phyloP scores from a whole-genome alignment of 2,329 filamentous ascomycete genomes.

The Neurospora crassa region DNA sequence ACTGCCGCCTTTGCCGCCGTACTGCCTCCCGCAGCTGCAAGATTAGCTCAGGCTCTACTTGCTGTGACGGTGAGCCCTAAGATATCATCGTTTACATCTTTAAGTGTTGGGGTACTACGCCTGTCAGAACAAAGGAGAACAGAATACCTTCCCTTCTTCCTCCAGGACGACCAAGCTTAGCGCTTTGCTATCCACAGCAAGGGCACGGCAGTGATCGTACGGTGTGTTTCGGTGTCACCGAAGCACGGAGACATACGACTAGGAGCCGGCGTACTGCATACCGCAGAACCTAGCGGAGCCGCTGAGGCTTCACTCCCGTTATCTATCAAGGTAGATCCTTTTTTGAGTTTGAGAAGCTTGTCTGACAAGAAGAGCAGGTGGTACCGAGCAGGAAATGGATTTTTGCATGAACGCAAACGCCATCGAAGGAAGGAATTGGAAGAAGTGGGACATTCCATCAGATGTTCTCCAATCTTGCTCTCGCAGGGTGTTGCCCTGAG shows the following conservation, averaged over 20 bases:
- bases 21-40: not conserved
- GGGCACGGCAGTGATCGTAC: not conserved
- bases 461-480: not conserved
- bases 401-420: not conserved
- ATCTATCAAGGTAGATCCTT: not conserved
- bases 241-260: not conserved
- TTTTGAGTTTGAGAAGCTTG: not conserved
- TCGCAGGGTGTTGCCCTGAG: not conserved
- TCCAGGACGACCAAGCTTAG: not conserved
- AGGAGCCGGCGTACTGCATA: not conserved
- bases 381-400: not conserved
- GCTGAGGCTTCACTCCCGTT: not conserved
- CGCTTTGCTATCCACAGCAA: not conserved
- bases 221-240: not conserved
- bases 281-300: not conserved
- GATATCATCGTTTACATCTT: not conserved
- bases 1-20: not conserved
- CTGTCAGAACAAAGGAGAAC: not conserved
- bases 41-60: not conserved
- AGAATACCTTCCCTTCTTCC: not conserved
- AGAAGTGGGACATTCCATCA: not conserved
- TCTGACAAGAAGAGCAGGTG: not conserved
- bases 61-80: not conserved
- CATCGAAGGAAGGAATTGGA: not conserved
- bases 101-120: not conserved